Evolutionary conservation across 225 moss, liverwort and hornwort species (phyloP).

Genomic region (Anthoceros angustus): DNA sequence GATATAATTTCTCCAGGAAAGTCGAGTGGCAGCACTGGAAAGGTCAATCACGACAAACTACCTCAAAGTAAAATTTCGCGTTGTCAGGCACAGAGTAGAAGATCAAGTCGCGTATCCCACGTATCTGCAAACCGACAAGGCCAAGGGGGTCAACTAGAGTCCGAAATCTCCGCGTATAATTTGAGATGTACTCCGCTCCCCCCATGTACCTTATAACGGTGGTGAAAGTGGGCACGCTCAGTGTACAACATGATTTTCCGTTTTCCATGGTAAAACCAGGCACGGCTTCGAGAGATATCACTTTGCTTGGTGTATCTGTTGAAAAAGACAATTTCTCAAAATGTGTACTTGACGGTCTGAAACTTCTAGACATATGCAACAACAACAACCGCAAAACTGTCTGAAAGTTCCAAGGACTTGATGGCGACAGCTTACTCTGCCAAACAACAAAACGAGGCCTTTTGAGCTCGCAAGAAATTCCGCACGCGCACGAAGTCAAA

Average conservation of each 20-base stretch:
- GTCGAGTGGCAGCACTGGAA: background rate
- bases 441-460: conserved; percentile 67
- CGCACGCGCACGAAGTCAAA: conserved; percentile 76
- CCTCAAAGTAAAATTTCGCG: conserved; percentile 74
- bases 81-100: conserved; percentile 85
- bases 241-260: conserved; percentile 76
- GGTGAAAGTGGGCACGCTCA: conserved; percentile 83
- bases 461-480: conserved; percentile 68
- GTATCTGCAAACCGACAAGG: conserved; percentile 34
- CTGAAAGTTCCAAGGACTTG: background rate
- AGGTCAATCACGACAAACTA: conserved; percentile 8
- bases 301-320: conserved; percentile 74
- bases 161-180: background rate
- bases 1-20: no score
- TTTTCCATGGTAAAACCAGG: conserved; percentile 83
- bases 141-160: background rate
- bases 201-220: conserved; percentile 62
- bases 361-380: background rate
- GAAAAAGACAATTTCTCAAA: background rate
- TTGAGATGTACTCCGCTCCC: background rate
- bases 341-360: background rate
- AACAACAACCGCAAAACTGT: no score
- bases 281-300: conserved; percentile 70
- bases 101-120: conserved; percentile 67
- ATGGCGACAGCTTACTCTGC: conserved; percentile 47